Base-by-base conservation (phyloP, 2,329 filamentous ascomycete species). In the Phoma herbarum region DNA sequence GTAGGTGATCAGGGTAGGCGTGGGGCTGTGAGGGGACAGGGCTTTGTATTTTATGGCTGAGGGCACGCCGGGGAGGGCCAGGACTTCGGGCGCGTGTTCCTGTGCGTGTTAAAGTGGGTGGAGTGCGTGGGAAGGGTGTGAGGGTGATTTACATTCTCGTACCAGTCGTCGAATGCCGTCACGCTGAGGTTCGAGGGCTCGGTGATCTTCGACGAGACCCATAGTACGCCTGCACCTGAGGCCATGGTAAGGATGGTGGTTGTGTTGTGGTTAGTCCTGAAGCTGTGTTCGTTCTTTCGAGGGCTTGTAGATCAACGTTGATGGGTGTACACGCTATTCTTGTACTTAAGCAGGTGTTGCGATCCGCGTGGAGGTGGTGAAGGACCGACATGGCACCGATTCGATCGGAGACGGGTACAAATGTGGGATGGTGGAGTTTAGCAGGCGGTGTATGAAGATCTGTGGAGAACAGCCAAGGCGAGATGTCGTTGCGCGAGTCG, bases 71-170 rank as follows among this genome's bases (percentile, higher is more conserved):
- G 55, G 48, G 28, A 58, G 55, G 22, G 14, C 1, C 28, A 58
- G 43, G 37, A 58, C 49, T 44, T 52, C 43, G 35, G 35, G 44
- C n/a, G 55, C 55, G 37, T 58, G 55, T 10, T 58, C 55, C 55
- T 58, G 43, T 7, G n/a, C 3, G 31, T n/a, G 31, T 35, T n/a
- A 35, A n/a, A n/a, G 31, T 16, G 16, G 14, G 7, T 37, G 35
- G 6, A 2, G n/a, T 20, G n/a, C 1, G 8, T 37, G n/a, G 9
- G 31, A 11, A 20, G 8, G 35, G 18, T 2, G 18, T 9, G 6
- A 18, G 20, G 20, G 37, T 10, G 3, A 20, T 23, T 12, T 41
- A 57, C 55, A 4, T 52, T 37, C 11, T 57, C 55, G n/a, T 57
- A 57, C 55, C 55, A 57, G 12, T 33, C 35, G 20, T 52, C 48